These are phyloP conservation scores for Umbelopsis vinacea DNA, from an alignment of 192 early-diverging fungal genomes.

Conservation along the genomic window DNA sequence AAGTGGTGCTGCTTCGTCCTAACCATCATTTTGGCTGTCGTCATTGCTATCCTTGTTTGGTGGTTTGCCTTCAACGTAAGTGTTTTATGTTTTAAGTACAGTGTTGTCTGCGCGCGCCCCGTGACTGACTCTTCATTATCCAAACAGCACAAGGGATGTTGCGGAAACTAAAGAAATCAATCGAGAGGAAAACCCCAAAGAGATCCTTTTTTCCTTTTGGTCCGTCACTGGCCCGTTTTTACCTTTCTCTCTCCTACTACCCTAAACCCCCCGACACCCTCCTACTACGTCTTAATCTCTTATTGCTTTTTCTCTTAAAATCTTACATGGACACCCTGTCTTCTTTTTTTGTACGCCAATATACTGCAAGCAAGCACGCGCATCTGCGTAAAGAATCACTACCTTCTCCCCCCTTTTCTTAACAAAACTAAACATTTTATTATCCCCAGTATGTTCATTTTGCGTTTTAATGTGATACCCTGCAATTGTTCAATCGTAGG, in stretches of 20 bases:
- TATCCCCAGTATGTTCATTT: background rate
- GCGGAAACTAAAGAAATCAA: constrained; percentile 12
- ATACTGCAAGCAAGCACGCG: background rate
- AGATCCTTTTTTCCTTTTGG: background rate
- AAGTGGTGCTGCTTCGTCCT: constrained; percentile 49
- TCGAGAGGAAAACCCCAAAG: background rate
- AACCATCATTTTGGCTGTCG: constrained; percentile 31
- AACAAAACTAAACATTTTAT: background rate
- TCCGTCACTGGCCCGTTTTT: background rate
- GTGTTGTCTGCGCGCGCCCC: background rate
- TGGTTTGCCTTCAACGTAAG: constrained; percentile 42
- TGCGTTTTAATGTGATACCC: background rate
- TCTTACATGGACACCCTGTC: background rate
- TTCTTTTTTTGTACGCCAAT: background rate
- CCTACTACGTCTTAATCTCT: constrained; percentile 13
- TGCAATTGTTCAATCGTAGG: background rate
- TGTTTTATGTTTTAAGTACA: background rate
- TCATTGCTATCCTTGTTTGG: constrained; percentile 48
- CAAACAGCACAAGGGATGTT: constrained; percentile 19
- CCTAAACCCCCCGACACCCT: background rate
- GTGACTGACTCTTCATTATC: background rate
- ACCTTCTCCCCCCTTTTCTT: background rate
- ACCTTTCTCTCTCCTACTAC: background rate
- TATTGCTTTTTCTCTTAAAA: background rate
- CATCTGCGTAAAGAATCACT: background rate